Percentiles rank a stretch among this genome's conserved stretches.
Conservation (phyloP, 2,329 filamentous ascomycete species). For the Ophiobolus disseminans region DNA sequence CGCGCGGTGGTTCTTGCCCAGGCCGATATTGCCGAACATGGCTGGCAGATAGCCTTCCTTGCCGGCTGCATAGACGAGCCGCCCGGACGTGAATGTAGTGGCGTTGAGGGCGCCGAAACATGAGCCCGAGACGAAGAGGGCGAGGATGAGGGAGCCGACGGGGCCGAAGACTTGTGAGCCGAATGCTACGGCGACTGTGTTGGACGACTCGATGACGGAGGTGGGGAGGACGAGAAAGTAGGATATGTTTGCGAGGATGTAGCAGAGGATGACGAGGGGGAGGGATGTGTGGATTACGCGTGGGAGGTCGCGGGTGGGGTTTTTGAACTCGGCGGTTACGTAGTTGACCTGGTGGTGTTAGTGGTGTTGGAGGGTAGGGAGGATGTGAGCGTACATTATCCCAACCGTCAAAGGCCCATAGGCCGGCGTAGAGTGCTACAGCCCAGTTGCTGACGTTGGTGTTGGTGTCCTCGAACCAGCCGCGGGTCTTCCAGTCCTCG, state of each 20-base stretch:
- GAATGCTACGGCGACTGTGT: conserved; percentile 96
- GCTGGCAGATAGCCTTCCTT: conserved; percentile 92
- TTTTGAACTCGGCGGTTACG: conserved; percentile 94
- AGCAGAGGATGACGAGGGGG: conserved; percentile 88
- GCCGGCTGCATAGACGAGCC: conserved; percentile 90
- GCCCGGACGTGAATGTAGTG: conserved; percentile 89
- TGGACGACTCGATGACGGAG: conserved; percentile 79
- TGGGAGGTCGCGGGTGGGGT: conserved; percentile 86
- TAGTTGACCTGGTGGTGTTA: conserved; percentile 78
- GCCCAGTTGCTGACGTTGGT: conserved; percentile 85
- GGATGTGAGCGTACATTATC: conserved; percentile 76
- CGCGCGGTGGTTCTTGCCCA: conserved; percentile 57
- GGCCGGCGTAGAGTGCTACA: conserved; percentile 89
- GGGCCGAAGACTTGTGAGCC: conserved; percentile 88
- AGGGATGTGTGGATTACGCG: conserved; percentile 96
- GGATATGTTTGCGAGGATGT: conserved; percentile 87
- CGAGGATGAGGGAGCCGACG: conserved; percentile 80
- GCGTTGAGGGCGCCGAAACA: conserved; percentile 96
- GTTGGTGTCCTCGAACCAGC: conserved; percentile 89
- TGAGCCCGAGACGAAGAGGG: conserved; percentile 85
- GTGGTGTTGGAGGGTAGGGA: conserved; percentile 9
- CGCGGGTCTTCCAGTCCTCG: conserved; percentile 82
- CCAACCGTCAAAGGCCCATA: conserved; percentile 99
- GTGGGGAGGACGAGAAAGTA: conserved; percentile 94
- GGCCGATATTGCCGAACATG: conserved; percentile 82